Base-by-base conservation (phyloP, 169 alveolate species). In the Plasmodium ovale region DNA sequence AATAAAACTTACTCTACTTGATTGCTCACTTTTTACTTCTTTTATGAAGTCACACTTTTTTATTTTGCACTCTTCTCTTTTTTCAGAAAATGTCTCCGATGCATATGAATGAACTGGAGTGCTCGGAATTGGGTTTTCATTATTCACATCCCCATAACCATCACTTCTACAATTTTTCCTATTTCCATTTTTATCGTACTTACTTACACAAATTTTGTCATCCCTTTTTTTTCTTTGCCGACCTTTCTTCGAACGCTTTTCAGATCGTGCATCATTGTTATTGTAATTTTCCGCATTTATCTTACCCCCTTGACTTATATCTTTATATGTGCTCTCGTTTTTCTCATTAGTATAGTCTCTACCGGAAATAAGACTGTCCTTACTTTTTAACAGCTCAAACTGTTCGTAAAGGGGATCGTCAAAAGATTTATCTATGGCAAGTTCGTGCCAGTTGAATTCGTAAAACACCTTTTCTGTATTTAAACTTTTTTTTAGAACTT, bases 41-140 rank as follows among this genome's bases (percentile, higher is more conserved):
- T 84, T 64, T 84, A 84, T 84, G 60, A 68, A 84, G 42, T 65
- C 47, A 21, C 88, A 74, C 37, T 74, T 74, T 44, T 74, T 74
- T 74, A 74, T 42, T 74, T 74, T 59, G 16, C 7, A 47, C 19
- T n/a, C 19, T 9, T 27, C 42, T 47, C 44, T 74, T 21, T 74
- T 60, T 74, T 21, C 35, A 33, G 51, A 23, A 25, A 37, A 21
- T 35, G 14, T 39, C 4, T 74, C 19, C 33, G 68, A 33, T 31
- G 21, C 35, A 53, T 35, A 74, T 49, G 71, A 39, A 9, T n/a
- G 49, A 35, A 74, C 21, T 19, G 87, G 87, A 49, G 87, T 72
- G 37, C 72, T 59, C 37, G 70, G 72, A 27, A 72, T 56, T 23
- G 72, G 12, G 0, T 72, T 60, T 0, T 64, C 23, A 14, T 64